Conservation (phyloP, 2,329 filamentous ascomycete species). For the Seiridium unicorne region DNA sequence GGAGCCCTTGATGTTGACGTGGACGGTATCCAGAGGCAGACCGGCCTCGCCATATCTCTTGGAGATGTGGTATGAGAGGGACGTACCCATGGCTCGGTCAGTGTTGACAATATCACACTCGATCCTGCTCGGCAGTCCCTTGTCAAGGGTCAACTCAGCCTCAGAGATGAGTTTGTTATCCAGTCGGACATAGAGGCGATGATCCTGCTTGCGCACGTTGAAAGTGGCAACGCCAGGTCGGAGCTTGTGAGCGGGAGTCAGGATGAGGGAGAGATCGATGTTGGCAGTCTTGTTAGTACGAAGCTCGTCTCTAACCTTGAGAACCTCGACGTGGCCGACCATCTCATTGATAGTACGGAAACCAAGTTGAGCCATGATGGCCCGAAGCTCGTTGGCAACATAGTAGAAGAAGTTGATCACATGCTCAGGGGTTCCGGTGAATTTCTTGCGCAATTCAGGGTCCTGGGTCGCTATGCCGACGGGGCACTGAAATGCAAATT, state of each 20-base stretch:
- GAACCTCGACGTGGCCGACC: conserved; percentile 86
- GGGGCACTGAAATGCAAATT: conserved; percentile 46
- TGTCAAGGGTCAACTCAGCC: conserved; percentile 90
- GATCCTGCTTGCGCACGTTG: conserved; percentile 97
- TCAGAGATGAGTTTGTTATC: conserved; percentile 98
- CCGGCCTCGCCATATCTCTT: conserved; percentile 88
- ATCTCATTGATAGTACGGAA: conserved; percentile 97
- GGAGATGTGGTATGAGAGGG: conserved; percentile 92
- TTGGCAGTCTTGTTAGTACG: conserved; percentile 87
- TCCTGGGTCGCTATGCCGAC: conserved; percentile 96
- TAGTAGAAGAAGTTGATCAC: conserved; percentile 99
- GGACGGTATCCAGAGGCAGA: conserved; percentile 87
- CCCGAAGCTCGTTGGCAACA: conserved; percentile 89
- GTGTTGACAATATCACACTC: conserved; percentile 98
- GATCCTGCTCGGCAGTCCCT: conserved; percentile 87
- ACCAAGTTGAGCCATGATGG: conserved; percentile 94
- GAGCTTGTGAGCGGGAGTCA: conserved; percentile 94
- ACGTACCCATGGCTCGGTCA: conserved; percentile 89
- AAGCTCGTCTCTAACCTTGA: conserved; percentile 85
- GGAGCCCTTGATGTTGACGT: conserved; percentile 94
- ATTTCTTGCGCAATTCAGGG: conserved; percentile 91
- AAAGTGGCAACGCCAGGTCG: conserved; percentile 93
- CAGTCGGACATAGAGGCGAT: conserved; percentile 85
- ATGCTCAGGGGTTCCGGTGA: conserved; percentile 88
- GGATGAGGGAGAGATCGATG: conserved; percentile 87